Evolutionary conservation across 305 asterid genomes (phyloP), one percentile per base, ranked within the genome.

Genomic region (Solanum hybrid): DNA sequence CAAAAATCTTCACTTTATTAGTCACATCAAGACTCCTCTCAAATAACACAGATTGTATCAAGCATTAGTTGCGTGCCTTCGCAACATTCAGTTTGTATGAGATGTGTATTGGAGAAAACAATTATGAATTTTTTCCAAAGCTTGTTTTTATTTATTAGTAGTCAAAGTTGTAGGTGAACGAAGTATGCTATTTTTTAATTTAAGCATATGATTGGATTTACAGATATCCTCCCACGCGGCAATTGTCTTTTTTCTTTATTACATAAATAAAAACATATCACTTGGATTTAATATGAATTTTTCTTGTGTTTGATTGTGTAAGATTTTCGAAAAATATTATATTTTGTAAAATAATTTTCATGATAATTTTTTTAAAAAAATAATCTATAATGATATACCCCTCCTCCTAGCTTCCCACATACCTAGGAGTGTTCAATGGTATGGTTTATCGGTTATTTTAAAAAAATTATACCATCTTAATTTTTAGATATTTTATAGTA

Each of bases 11-110:
- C 0, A 75, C 2, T 72, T 72, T 26, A 26, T 7, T 1, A 3
- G 0, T 75, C 0, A 29, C 4, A 1, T 5, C 1, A 75, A 3
- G 1, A 7, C 5, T 13, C 5, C 3, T 0, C 4, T 75, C 3
- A 27, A 73, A 13, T 13, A 75, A 29, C 10, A 75, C 36, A 14
- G 0, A 78, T 78, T 33, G 12, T 33, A 33, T 22, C 85, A 79
- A 11, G 6, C 51, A 11, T 38, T 37, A 26, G 33, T 80, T 80
- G 61, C 10, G 65, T 24, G 61, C 61, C 86, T n/a, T 34, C 6
- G 2, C 51, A 22, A 6, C 85, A 10, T 11, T 22, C 2, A 3
- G 5, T 34, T 22, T 34, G 15, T 10, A 11, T 36, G 86, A 75
- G 61, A 75, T 6, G 84, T 37, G n/a, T 24, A 80, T 24, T 2